A percentile compares a stretch with the other conserved stretches of the same genome.
Evolutionary conservation across 2,329 filamentous ascomycete genomes (phyloP).

Genomic region (Biscogniauxia mediterranea): DNA sequence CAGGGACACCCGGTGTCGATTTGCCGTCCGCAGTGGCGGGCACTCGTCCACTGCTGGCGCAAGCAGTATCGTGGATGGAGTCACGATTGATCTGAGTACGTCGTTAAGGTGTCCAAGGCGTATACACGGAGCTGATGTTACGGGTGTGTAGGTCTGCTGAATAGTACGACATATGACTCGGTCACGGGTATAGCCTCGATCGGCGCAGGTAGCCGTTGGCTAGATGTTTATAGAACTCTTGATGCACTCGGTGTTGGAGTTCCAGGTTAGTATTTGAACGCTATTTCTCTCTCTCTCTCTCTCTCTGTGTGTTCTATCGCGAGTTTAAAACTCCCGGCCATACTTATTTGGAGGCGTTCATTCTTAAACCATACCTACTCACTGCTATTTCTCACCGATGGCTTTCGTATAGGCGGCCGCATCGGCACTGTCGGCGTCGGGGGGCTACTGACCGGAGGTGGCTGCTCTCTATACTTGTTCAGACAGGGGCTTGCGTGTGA

Average conservation of each 20-base stretch:
- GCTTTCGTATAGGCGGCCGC: constrained; percentile 21
- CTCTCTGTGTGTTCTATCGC: no score
- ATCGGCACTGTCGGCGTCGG: constrained; percentile 32
- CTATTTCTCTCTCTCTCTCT: neutral
- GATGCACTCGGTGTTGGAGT: constrained; percentile 29
- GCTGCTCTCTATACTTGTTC: constrained; percentile 39
- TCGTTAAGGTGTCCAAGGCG: neutral
- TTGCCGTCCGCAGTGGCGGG: constrained; percentile 40
- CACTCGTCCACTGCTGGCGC: constrained; percentile 36
- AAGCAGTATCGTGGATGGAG: constrained; percentile 32
- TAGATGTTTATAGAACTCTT: constrained; percentile 31
- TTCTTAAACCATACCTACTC: no score
- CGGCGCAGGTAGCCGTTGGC: constrained; percentile 24
- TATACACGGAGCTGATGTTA: neutral
- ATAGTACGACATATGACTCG: constrained; percentile 8
- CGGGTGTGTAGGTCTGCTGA: neutral
- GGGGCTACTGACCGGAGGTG: constrained; percentile 36
- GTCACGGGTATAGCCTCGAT: constrained; percentile 21
- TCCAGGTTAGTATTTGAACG: constrained; percentile 4
- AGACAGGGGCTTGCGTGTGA: constrained; percentile 30
- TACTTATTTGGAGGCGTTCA: no score
- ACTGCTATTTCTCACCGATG: neutral
- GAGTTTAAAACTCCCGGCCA: no score
- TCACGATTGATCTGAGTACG: constrained; percentile 31
- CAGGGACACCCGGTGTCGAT: constrained; percentile 12